Base-by-base conservation (phyloP, 176 grass and related monocot species). In the Paspalum notatum region DNA sequence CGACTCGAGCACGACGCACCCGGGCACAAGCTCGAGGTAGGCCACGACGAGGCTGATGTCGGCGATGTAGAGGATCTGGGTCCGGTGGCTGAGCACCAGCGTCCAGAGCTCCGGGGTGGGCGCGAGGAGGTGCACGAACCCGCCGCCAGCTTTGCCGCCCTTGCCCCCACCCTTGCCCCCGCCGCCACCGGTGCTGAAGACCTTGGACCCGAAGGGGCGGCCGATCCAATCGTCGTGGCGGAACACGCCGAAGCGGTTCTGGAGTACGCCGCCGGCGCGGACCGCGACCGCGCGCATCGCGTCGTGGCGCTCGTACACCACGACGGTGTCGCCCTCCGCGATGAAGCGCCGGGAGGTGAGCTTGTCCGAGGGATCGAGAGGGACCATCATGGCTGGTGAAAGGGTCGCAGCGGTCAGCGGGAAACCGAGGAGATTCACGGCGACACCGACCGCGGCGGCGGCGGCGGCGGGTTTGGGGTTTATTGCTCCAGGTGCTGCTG, bases 41-140 rank as follows among this genome's bases (percentile, higher is more conserved):
- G 92, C 84, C 13, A 98, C 80, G 20, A 98, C 84, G 43, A 98
- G 84, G 75, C 95, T 95, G 66, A 98, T 98, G 69, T 98, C 95
- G 5, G 92, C 84, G 15, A 98, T 62, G 65, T 98, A 95, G 37
- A 98, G 80, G 84, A 98, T 98, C 79, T 98, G 96, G 0, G 96
- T 98, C 4, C 92, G 75, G 80, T 98, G 96, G 77, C 96, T 98
- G 52, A 98, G 86, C 7, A 95, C 96, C 0, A 98, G 88, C 9
- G 96, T 95, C 96, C 90, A 98, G 41, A 98, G 88, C 85, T 93
- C 86, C 16, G 96, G 96, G 9, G 92, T 95, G 1, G 90, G 96
- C 22, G 86, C 90, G 4, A 95, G 81, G 43, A 98, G 88, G 76
- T 91, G 84, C 20, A 98, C 90, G 66, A 93, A 98, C 37, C 92